Conservation (phyloP, 768 basidiomycete genomes). For the Termitomyces sp. region DNA sequence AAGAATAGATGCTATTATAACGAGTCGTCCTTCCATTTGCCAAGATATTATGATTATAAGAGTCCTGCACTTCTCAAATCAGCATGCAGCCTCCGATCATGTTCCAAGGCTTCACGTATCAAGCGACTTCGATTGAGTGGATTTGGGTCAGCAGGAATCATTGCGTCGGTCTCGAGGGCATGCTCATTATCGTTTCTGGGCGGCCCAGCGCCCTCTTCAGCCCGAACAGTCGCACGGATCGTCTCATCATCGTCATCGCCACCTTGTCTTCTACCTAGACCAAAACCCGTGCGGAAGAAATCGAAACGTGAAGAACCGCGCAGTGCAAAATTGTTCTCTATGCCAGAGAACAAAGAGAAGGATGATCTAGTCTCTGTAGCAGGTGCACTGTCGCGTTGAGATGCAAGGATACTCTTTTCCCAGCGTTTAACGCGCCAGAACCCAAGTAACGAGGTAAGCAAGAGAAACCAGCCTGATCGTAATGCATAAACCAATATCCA, state of each 20-base stretch:
- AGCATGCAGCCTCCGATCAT: conserved; percentile 54
- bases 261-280: conserved; percentile 25
- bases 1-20: not conserved
- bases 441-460: conserved; percentile 86
- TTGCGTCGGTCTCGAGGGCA: conserved; percentile 29
- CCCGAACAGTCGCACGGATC: conserved; percentile 19
- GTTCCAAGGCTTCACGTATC: conserved; percentile 42
- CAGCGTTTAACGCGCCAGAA: conserved; percentile 90
- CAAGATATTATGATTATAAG: conserved; percentile 31
- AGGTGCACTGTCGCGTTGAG: conserved; percentile 36
- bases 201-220: conserved; percentile 26
- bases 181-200: conserved; percentile 17
- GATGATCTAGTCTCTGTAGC: conserved; percentile 13
- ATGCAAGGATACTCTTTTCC: conserved; percentile 72
- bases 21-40: not conserved
- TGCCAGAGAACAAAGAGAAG: conserved; percentile 26
- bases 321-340: conserved; percentile 38
- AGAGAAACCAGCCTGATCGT: conserved; percentile 70
- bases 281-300: conserved; percentile 44
- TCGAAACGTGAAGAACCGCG: conserved; percentile 35
- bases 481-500: not conserved
- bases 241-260: conserved; percentile 24
- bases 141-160: conserved; percentile 36
- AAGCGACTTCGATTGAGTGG: conserved; percentile 40
- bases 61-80: conserved; percentile 65